These are phyloP conservation scores for Lentinus brumalis DNA, from an alignment of 768 basidiomycete species.

Conservation along the genomic window DNA sequence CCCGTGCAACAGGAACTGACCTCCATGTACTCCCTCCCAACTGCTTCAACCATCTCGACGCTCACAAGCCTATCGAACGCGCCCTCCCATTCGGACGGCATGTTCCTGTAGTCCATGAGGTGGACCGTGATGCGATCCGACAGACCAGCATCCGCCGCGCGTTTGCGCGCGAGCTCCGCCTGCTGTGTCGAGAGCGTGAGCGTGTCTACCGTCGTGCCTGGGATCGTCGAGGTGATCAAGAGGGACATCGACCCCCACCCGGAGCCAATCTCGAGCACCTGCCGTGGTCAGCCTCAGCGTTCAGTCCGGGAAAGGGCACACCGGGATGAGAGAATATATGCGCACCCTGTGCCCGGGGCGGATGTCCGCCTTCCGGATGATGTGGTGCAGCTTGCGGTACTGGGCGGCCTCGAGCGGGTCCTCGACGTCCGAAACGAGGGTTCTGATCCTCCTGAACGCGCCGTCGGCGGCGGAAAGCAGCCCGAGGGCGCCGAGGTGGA, in stretches of 20 bases:
- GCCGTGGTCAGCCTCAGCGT: not conserved
- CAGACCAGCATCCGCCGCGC: conserved; percentile 55
- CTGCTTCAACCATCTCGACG: conserved; percentile 79
- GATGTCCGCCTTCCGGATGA: conserved; percentile 67
- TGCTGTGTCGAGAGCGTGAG: conserved; percentile 73
- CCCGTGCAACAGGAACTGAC: conserved; percentile 19
- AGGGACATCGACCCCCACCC: conserved; percentile 80
- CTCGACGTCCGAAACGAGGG: not conserved
- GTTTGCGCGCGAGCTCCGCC: conserved; percentile 54
- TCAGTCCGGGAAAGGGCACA: not conserved
- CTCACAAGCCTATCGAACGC: conserved; percentile 71
- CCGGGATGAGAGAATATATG: not conserved
- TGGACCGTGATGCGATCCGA: conserved; percentile 60
- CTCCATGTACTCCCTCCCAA: conserved; percentile 65
- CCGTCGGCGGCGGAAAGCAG: not conserved
- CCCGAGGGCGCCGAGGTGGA: not conserved
- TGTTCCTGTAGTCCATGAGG: conserved; percentile 72
- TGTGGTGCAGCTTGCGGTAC: conserved; percentile 61
- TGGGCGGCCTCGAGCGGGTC: conserved; percentile 29
- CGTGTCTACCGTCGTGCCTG: conserved; percentile 65
- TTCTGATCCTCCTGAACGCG: not conserved
- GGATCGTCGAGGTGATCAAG: conserved; percentile 53
- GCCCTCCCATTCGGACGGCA: conserved; percentile 64
- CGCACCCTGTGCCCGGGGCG: conserved; percentile 43
- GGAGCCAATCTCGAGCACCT: conserved; percentile 74